A percentile compares a stretch with the other conserved stretches of the same genome.
Conservation (phyloP, 768 basidiomycete species). For the Pulveroboletus ravenelii region DNA sequence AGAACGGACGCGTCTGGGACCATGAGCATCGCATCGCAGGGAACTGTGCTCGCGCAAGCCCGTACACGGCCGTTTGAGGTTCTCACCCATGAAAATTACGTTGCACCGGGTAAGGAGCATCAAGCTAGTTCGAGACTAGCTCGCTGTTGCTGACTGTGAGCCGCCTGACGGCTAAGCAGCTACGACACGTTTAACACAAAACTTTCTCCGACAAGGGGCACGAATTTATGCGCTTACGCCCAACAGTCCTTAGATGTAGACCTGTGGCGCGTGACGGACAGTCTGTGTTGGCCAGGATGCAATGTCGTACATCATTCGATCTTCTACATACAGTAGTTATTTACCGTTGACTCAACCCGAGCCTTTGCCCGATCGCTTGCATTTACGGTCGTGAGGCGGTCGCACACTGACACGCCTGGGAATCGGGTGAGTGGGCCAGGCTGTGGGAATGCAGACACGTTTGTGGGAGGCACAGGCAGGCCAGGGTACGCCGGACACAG, state of each 20-base stretch:
- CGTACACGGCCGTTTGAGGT: conserved; percentile 78
- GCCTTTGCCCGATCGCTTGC: neutral
- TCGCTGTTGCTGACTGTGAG: conserved; percentile 10
- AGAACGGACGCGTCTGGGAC: conserved; percentile 49
- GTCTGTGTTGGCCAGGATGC: conserved; percentile 1
- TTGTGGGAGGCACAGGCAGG: neutral
- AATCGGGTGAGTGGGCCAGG: conserved; percentile 9
- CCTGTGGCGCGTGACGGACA: neutral
- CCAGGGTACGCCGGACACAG: conserved; percentile 5
- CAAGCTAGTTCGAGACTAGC: conserved; percentile 17
- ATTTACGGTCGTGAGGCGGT: too few species aligned
- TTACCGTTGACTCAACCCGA: conserved; percentile 19
- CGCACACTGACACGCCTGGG: conserved; percentile 13
- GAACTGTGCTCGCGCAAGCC: conserved; percentile 65
- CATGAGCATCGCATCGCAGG: conserved; percentile 52
- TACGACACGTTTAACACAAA: conserved; percentile 51
- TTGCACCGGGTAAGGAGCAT: conserved; percentile 65
- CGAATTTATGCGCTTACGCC: conserved; percentile 51
- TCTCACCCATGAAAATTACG: conserved; percentile 64
- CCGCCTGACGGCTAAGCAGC: conserved; percentile 26
- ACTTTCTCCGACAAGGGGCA: conserved; percentile 54
- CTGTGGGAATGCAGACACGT: neutral
- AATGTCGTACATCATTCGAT: conserved; percentile 24
- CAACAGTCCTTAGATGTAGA: conserved; percentile 32
- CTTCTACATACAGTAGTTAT: conserved; percentile 24